Evolutionary conservation across 148 eudicot genomes (phyloP).

Genomic region (Tetragonia tetragonoides): DNA sequence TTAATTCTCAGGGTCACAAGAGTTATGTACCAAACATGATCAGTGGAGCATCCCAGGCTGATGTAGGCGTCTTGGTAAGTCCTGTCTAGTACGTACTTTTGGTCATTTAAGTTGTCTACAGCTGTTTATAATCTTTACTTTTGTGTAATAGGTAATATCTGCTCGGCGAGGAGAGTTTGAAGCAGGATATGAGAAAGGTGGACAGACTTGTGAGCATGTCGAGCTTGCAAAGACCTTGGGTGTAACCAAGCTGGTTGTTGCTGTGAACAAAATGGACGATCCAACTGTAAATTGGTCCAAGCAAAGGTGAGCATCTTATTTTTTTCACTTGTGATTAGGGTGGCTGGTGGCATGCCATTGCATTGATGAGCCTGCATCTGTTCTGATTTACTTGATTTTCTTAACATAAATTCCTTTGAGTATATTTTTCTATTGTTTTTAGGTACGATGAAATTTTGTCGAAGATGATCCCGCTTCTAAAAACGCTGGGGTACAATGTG

Average conservation of each 20-base stretch:
- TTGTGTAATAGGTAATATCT: constrained; percentile 46
- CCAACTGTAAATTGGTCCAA: constrained; percentile 64
- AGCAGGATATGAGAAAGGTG: constrained; percentile 71
- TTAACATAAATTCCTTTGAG: background rate
- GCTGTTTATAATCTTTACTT: background rate
- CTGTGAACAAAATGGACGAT: constrained; percentile 68
- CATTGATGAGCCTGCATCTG: no score
- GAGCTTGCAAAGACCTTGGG: constrained; percentile 71
- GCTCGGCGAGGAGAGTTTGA: constrained; percentile 74
- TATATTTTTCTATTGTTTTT: background rate
- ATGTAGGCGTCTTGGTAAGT: constrained; percentile 60
- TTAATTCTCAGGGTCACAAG: constrained; percentile 50
- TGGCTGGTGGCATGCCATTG: background rate
- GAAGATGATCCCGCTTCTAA: constrained; percentile 59
- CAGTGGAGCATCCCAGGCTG: constrained; percentile 72
- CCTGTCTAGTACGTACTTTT: no score
- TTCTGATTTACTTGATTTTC: no score
- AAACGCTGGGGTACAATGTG: constrained; percentile 62
- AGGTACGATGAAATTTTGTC: constrained; percentile 71
- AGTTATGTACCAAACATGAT: constrained; percentile 74
- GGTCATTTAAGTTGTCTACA: no score
- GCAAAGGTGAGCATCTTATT: constrained; percentile 40
- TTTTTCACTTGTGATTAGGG: background rate
- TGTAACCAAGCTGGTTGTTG: constrained; percentile 59
- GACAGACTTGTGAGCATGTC: constrained; percentile 72